phyloP scores from a whole-genome alignment of 116 monocot genomes.

The Cymodocea nodosa region DNA sequence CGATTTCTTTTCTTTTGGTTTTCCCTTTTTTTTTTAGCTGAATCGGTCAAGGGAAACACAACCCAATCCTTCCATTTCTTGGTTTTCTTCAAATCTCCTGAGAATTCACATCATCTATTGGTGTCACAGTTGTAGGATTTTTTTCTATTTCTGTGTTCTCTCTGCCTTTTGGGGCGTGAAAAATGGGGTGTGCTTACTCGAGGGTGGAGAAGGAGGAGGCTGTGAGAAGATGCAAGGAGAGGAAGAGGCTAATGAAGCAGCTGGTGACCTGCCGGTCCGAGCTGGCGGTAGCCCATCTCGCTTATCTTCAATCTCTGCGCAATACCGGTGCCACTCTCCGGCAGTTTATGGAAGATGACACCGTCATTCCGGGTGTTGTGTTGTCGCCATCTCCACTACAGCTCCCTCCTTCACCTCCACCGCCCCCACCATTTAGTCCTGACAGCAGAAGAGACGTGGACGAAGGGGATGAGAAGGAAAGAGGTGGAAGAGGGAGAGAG shows the following conservation, averaged over 20 bases:
- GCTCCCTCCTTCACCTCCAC: constrained; percentile 15
- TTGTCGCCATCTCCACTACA: constrained; percentile 34
- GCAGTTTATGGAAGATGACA: constrained; percentile 46
- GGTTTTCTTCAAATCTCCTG: not conserved
- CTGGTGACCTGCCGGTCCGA: constrained; percentile 36
- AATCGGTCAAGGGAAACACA: not conserved
- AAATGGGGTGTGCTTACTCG: constrained; percentile 69
- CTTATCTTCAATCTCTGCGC: constrained; percentile 58
- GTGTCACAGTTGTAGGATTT: not conserved
- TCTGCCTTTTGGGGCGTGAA: not conserved
- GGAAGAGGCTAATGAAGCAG: constrained; percentile 61
- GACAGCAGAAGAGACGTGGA: constrained; percentile 11
- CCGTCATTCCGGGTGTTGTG: constrained; percentile 4
- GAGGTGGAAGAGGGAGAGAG: not conserved
- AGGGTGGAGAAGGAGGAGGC: constrained; percentile 67
- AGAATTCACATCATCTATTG: not conserved
- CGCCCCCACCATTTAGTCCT: constrained; percentile 33
- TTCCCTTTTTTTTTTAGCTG: not conserved
- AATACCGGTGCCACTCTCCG: constrained; percentile 73
- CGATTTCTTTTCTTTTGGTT: not conserved
- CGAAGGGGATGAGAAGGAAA: not conserved
- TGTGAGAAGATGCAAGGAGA: constrained; percentile 57
- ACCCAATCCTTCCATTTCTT: not conserved
- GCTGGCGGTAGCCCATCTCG: constrained; percentile 48
- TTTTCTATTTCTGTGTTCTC: not conserved